Evolutionary conservation across 2,329 filamentous ascomycete species (phyloP).

Genomic region (Eurotiales sp.): DNA sequence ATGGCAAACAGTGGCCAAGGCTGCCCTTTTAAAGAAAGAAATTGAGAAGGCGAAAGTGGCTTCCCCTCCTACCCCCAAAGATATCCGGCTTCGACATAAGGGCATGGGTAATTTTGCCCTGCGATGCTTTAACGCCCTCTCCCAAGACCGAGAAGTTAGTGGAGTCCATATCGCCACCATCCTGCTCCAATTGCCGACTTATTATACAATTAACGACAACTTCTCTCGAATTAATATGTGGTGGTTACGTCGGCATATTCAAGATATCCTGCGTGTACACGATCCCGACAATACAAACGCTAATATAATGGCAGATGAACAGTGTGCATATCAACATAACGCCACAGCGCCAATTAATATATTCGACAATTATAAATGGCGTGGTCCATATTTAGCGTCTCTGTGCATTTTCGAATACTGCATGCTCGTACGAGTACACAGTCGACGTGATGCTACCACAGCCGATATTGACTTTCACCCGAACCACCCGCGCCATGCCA

Average conservation of each 20-base stretch:
- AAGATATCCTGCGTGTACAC: neutral
- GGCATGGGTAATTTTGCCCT: slow-evolving; percentile 11
- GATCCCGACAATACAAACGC: neutral
- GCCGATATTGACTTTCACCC: neutral
- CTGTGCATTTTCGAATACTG: slow-evolving; percentile 2
- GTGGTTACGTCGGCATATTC: neutral
- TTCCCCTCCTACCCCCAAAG: neutral
- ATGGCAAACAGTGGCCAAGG: slow-evolving; percentile 11
- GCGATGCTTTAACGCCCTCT: slow-evolving; percentile 7
- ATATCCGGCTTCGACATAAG: slow-evolving; percentile 1
- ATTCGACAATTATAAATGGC: slow-evolving; percentile 11
- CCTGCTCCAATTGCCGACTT: slow-evolving; percentile 14
- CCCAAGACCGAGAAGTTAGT: slow-evolving; percentile 4
- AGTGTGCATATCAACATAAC: neutral
- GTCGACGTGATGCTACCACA: neutral
- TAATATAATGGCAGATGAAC: slow-evolving; percentile 9
- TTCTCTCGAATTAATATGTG: slow-evolving; percentile 14
- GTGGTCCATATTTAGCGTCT: neutral
- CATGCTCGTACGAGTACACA: slow-evolving; percentile 8
- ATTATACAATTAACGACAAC: slow-evolving; percentile 15
- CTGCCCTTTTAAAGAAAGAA: slow-evolving; percentile 3
- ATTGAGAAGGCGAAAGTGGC: too few species aligned
- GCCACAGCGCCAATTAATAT: neutral
- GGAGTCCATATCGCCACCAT: slow-evolving; percentile 13
- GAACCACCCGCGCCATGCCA: neutral